Evolutionary conservation across 352 stramenopile species (phyloP).

Genomic region (Globisporangium sylvaticum): DNA sequence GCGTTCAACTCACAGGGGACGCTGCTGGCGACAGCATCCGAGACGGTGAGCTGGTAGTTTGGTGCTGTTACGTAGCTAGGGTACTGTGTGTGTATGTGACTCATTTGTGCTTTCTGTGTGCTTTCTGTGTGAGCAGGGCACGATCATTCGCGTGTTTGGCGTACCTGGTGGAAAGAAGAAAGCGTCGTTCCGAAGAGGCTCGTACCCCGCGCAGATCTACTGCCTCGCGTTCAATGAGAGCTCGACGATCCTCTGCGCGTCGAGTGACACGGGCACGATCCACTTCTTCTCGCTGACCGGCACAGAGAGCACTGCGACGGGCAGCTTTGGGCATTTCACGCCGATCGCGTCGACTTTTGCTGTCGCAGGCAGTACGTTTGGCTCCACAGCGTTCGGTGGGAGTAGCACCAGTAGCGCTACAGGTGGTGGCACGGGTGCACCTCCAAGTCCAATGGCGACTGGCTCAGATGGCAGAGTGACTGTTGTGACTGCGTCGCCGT

Average conservation of each 20-base stretch:
- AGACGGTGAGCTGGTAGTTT: constrained; percentile 53
- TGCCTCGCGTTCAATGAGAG: constrained; percentile 95
- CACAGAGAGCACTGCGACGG: constrained; percentile 62
- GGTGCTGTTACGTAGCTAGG: neutral
- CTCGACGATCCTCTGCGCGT: constrained; percentile 92
- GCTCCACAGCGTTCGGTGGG: constrained; percentile 42
- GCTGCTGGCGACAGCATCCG: constrained; percentile 87
- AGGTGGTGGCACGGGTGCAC: constrained; percentile 8
- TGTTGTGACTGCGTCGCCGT: constrained; percentile 8
- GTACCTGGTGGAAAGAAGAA: constrained; percentile 89
- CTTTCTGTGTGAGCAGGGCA: constrained; percentile 74
- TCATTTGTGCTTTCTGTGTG: neutral
- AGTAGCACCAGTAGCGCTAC: neutral
- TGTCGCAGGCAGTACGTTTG: constrained; percentile 58
- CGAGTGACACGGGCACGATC: constrained; percentile 95
- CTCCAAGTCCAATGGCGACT: constrained; percentile 6
- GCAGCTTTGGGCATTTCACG: constrained; percentile 77
- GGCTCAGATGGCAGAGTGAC: neutral
- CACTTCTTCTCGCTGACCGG: constrained; percentile 93
- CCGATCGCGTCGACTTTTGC: constrained; percentile 70
- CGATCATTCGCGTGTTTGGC: constrained; percentile 96
- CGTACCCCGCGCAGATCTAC: constrained; percentile 94
- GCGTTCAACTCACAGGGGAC: constrained; percentile 85
- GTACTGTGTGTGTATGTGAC: constrained; percentile 3
- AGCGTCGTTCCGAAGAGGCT: constrained; percentile 93